Conservation (phyloP, 23 red algal genomes). For the Gracilaria domingensis region DNA sequence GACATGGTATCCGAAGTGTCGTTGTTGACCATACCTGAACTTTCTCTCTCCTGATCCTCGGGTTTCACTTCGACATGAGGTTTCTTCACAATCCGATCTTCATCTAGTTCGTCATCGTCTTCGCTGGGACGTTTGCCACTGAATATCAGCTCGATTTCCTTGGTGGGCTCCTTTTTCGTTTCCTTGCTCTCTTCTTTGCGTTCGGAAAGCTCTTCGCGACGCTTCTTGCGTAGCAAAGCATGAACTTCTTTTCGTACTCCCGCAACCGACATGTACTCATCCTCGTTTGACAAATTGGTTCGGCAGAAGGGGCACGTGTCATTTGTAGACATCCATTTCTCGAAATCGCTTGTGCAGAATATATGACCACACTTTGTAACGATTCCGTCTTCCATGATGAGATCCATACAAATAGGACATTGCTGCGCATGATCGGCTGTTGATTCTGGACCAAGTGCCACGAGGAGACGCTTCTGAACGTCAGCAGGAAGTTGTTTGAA, state of each 20-base stretch:
- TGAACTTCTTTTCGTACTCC: constrained; percentile 44
- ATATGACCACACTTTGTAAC: constrained; percentile 60
- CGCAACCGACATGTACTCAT: background rate
- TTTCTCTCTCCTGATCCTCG: background rate
- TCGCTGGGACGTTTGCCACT: constrained; percentile 20
- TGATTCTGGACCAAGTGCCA: constrained; percentile 5
- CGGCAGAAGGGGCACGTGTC: constrained; percentile 34
- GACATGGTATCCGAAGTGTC: background rate
- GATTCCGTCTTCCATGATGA: constrained; percentile 29
- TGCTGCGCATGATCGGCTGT: background rate
- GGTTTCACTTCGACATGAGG: background rate
- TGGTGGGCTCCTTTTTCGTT: background rate
- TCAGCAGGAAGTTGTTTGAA: constrained; percentile 13
- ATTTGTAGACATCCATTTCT: constrained; percentile 38
- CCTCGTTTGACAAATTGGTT: background rate
- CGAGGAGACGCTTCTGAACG: constrained; percentile 21
- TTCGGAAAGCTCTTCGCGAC: background rate
- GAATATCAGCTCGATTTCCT: constrained; percentile 11
- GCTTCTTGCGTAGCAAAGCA: constrained; percentile 12
- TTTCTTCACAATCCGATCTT: background rate
- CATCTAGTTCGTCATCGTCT: background rate
- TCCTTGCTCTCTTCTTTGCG: background rate
- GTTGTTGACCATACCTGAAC: background rate
- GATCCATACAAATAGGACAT: constrained; percentile 50
- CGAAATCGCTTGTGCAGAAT: constrained; percentile 41